These are phyloP conservation scores for Larix kaempferi DNA, from an alignment of 75 land plant genomes.

Conservation along the genomic window DNA sequence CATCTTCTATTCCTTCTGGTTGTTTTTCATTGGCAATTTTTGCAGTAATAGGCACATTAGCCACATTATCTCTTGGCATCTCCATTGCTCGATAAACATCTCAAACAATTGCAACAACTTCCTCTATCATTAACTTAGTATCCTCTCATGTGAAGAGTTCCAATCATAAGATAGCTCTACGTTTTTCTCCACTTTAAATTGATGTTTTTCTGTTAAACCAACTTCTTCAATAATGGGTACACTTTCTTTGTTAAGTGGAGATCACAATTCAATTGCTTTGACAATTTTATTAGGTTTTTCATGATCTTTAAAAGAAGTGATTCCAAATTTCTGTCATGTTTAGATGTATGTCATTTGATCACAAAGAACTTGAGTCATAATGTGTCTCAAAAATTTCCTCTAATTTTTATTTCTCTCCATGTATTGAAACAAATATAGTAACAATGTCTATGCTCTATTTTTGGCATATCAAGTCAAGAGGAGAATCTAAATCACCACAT, in stretches of 20 bases:
- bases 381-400: background rate
- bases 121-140: background rate
- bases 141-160: conserved; percentile 6
- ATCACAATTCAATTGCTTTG: background rate
- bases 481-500: too few species aligned
- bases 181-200: background rate
- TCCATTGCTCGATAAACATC: background rate
- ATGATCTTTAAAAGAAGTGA: background rate
- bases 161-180: background rate
- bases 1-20: background rate
- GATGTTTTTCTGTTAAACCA: background rate
- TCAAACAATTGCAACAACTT: background rate
- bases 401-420: background rate
- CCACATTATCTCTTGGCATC: background rate
- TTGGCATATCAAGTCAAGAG: too few species aligned
- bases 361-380: background rate
- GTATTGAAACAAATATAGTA: too few species aligned
- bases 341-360: background rate
- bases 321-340: background rate
- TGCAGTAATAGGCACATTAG: background rate
- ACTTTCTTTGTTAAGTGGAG: background rate
- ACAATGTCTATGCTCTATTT: too few species aligned
- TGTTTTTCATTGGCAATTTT: background rate
- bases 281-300: background rate
- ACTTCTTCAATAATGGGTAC: background rate